These are phyloP conservation scores for Botrytis porri DNA, from an alignment of 2,329 filamentous ascomycete genomes.

Conservation along the genomic window DNA sequence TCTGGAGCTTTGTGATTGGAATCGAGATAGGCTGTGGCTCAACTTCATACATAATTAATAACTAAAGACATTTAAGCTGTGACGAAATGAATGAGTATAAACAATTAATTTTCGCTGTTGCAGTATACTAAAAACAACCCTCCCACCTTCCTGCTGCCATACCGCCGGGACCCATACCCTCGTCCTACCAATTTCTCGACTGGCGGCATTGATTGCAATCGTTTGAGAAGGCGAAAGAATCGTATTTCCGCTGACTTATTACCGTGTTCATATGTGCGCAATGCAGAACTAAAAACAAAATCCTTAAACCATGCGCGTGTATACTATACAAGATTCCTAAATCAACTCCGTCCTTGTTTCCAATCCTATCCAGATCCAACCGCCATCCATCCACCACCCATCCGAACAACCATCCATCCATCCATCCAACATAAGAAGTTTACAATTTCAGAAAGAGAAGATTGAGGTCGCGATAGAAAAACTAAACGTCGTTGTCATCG, in stretches of 20 bases:
- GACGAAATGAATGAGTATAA: neutral
- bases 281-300: neutral
- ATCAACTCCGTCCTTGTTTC: constrained; percentile 6
- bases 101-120: neutral
- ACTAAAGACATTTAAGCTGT: neutral
- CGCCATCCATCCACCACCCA: neutral
- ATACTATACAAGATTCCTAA: constrained; percentile 7
- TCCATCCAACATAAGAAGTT: neutral
- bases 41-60: neutral
- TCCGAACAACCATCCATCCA: neutral
- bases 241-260: neutral
- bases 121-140: neutral
- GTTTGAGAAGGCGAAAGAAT: neutral
- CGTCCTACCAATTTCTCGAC: neutral
- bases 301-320: neutral
- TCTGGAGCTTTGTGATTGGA: neutral
- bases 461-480: neutral
- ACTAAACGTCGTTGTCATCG: constrained; percentile 17
- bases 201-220: neutral
- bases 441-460: neutral
- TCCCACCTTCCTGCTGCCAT: neutral
- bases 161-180: neutral
- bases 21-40: neutral
- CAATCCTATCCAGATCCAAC: neutral
- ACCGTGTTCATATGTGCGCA: neutral